These are phyloP conservation scores for Coleophoma crateriformis DNA, from an alignment of 2,329 filamentous ascomycete species.

Conservation along the genomic window DNA sequence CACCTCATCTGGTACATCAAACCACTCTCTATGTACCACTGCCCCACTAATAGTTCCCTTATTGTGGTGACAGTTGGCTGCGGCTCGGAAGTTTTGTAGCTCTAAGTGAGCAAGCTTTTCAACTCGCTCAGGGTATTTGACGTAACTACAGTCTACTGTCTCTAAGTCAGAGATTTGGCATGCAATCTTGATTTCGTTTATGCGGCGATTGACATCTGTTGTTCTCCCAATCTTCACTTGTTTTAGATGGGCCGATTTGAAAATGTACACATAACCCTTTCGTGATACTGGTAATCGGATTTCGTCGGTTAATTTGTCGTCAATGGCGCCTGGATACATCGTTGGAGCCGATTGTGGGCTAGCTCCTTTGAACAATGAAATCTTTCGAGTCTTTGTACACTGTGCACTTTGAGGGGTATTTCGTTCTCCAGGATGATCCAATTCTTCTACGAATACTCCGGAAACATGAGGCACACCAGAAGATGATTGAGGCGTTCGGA, in stretches of 20 bases:
- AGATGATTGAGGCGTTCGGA: background rate
- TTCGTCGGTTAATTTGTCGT: conserved; percentile 1
- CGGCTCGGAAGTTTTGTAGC: conserved; percentile 2
- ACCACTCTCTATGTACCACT: conserved; percentile 3
- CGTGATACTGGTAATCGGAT: background rate
- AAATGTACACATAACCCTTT: background rate
- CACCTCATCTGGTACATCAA: conserved; percentile 1
- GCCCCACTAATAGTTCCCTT: background rate
- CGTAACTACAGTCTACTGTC: background rate
- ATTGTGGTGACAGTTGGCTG: background rate
- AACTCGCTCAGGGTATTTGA: conserved; percentile 2
- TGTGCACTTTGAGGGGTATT: background rate
- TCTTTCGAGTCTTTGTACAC: background rate
- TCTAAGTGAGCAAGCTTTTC: conserved; percentile 2
- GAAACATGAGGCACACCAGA: too few relatives aligned
- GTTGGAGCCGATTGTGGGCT: background rate
- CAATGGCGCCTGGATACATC: background rate
- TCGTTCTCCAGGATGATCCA: background rate
- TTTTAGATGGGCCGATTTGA: background rate
- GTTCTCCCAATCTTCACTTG: conserved; percentile 2
- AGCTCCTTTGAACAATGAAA: background rate
- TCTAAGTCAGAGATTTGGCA: conserved; percentile 2
- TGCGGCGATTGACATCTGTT: background rate
- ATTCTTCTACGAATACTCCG: too few relatives aligned
- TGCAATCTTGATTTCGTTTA: background rate